Evolutionary conservation across 176 grass and related monocot species (phyloP), one percentile per base, ranked within the genome.

Genomic region (Carex myosuroides): DNA sequence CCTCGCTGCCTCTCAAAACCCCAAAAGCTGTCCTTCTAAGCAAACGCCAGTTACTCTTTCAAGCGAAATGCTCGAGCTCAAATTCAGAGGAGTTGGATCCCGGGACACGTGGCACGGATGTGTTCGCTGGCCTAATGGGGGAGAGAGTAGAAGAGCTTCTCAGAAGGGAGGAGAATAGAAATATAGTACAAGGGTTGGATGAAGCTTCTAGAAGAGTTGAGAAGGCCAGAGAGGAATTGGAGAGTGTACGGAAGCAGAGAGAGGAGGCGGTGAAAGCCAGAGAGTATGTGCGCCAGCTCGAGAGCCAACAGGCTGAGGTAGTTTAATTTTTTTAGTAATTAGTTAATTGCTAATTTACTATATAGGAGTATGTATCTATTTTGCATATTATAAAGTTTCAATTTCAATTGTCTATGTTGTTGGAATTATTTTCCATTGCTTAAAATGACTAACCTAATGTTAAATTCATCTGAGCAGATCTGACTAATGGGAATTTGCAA

Each of bases 101-200:
- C 17, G 59, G 6, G 33, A 81, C 84, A 33, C 60, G 32, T 60
- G 60, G 21, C 3, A 59, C 77, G 56, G 77, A 82, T 13, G 86
- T 87, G 86, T 69, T 98, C 79, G 79, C 87, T 60, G 88, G 84
- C 63, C 79, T 88, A 18, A 60, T 94, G 44, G 87, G 82, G 50
- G 86, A 92, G 55, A 90, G 88, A 87, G 92, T 98, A 61, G 91
- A 98, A 39, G 87, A 93, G 87, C 86, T 94, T 17, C 90, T 98
- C 50, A 81, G 0, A 86, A 84, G 86, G 30, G 91, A 98, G 72
- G 95, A 94, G 89, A 98, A 93, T 82, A 88, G 89, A 24, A 79
- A 41, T 9, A 78, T 98, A 13, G 60, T 98, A 10, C 85, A 92
- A 37, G 91, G 91, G 8, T 74, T 99, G 81, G 91, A 94, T 79